A percentile compares a stretch with the other conserved stretches of the same genome.
Evolutionary conservation across 2,329 filamentous ascomycete genomes (phyloP).

Genomic region (Hawksworthiomyces lignivorus): DNA sequence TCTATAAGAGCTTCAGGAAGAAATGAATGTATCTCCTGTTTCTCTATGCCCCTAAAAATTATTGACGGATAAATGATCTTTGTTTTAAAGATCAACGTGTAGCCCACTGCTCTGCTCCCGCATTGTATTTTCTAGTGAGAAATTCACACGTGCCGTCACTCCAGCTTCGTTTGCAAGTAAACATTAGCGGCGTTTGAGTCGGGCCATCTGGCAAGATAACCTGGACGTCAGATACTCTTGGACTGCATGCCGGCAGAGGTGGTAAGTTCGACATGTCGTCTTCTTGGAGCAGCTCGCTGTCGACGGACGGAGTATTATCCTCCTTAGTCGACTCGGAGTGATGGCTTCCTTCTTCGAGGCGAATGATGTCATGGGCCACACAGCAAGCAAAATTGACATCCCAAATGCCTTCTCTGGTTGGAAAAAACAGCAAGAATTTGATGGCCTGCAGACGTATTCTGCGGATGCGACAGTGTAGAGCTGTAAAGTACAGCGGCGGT

Average conservation of each 20-base stretch:
- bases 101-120: too few relatives aligned
- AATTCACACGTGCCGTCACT: too few relatives aligned
- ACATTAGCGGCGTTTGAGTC: too few relatives aligned
- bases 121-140: too few relatives aligned
- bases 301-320: background rate
- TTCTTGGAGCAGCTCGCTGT: background rate
- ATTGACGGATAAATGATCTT: too few relatives aligned
- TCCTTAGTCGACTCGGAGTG: too few relatives aligned
- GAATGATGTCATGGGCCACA: background rate
- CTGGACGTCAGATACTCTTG: background rate
- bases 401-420: conserved; percentile 1
- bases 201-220: conserved; percentile 1
- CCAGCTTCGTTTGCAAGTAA: too few relatives aligned
- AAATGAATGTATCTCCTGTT: too few relatives aligned
- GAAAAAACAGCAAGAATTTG: background rate
- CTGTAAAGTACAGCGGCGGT: conserved; percentile 2
- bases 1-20: too few relatives aligned
- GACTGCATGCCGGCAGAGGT: background rate
- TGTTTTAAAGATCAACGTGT: too few relatives aligned
- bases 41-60: too few relatives aligned
- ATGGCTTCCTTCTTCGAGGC: background rate
- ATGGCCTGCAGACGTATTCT: background rate
- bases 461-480: background rate
- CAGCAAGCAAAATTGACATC: background rate
- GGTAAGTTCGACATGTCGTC: background rate